Evolutionary conservation across 2,329 filamentous ascomycete genomes (phyloP), one percentile per base, ranked within the genome.

Genomic region (Juglanconis juglandina): DNA sequence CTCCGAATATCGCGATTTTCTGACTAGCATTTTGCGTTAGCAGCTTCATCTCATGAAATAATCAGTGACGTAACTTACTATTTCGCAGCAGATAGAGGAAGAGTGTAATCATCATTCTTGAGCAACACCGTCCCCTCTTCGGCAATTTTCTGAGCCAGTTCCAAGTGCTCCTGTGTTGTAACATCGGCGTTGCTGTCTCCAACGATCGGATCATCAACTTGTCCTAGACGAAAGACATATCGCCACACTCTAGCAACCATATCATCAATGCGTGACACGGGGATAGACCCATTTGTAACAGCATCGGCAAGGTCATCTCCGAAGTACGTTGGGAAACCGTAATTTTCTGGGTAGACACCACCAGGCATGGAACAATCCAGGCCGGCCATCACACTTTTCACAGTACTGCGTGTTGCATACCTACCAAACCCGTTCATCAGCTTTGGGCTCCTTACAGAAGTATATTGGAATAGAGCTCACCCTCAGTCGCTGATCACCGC

Each of bases 1-100:
- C 41, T 3, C 61, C 61, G 48, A 63, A 64, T 4, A 63, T 55
- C 17, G 62, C 60, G 54, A 64, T 59, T 17, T 35, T 58, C 37
- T 49, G 17, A 17, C 17, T 17, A 17, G 17, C 17, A 17, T 17
- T 17, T 17, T 17, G 17, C 17, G 17, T 17, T 17, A 17, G 17
- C 17, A 17, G 17, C 17, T 17, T 17, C 17, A 17, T 17, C 17
- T 17, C 17, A 17, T 17, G 17, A 17, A 17, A 17, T 17, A 17
- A 17, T 17, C 17, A 17, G 17, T 17, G 17, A 17, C 17, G 17
- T 17, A 17, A 17, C 17, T 17, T 17, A 46, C 32, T 62, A 62
- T 42, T 59, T 62, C 3, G n/a, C 6, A 4, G 11, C 9, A 42
- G 33, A 49, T 14, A 62, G 13, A 13, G 62, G 62, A 4, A 64